phyloP scores from a whole-genome alignment of 306 rosid genomes.

The Biancaea sappan region DNA sequence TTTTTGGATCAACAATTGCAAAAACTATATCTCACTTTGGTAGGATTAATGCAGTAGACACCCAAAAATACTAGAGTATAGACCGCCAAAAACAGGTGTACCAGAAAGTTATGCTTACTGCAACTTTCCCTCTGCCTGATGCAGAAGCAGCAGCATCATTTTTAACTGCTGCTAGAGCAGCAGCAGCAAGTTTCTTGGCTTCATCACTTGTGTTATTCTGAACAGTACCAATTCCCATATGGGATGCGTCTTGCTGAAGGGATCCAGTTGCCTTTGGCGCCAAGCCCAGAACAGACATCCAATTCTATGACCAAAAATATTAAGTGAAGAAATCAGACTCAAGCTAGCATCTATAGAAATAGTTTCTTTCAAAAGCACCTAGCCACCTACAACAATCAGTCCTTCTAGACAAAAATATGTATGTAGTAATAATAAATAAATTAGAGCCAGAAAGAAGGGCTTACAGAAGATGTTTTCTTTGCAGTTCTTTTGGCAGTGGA shows the following conservation, averaged over 20 bases:
- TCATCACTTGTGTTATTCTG: conserved; percentile 59
- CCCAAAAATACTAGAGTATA: neutral
- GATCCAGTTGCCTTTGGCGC: conserved; percentile 59
- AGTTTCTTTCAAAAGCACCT: neutral
- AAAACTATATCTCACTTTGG: conserved; percentile 21
- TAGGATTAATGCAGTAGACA: neutral
- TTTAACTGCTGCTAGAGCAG: conserved; percentile 74
- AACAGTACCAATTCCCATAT: conserved; percentile 36
- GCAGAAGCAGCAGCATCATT: conserved; percentile 48
- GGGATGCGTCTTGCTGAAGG: conserved; percentile 38
- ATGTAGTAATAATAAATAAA: neutral
- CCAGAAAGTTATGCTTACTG: conserved; percentile 48
- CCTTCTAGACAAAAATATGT: neutral
- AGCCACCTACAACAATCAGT: neutral
- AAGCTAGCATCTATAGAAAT: conserved; percentile 15
- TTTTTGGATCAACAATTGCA: neutral
- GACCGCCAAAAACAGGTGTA: conserved; percentile 3
- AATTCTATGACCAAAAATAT: conserved; percentile 54
- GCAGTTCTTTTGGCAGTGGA: conserved; percentile 47
- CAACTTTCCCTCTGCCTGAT: conserved; percentile 79
- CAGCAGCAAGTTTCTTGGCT: conserved; percentile 78
- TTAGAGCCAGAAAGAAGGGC: conserved; percentile 26
- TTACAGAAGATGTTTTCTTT: conserved; percentile 74
- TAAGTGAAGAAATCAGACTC: conserved; percentile 31
- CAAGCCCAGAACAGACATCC: conserved; percentile 82